These are phyloP conservation scores for Globisporangium ultimum DNA, from an alignment of 352 stramenopile genomes.

Conservation along the genomic window DNA sequence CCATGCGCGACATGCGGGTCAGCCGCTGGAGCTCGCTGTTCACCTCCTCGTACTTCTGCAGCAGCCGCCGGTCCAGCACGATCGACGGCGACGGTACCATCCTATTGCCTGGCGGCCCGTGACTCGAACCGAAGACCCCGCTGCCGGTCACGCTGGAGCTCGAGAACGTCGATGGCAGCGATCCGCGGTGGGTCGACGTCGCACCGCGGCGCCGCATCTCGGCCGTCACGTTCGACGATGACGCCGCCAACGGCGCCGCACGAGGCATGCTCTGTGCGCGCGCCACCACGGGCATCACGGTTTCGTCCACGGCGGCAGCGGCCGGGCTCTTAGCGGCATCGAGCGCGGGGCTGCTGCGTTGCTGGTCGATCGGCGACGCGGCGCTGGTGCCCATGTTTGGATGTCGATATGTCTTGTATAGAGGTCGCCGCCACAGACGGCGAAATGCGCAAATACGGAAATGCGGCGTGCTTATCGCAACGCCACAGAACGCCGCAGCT, in stretches of 20 bases:
- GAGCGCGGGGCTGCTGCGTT: not conserved
- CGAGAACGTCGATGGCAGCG: slow-evolving; percentile 12
- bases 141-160: not conserved
- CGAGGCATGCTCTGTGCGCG: not conserved
- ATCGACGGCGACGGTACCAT: slow-evolving; percentile 8
- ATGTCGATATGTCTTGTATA: not conserved
- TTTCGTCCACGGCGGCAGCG: not conserved
- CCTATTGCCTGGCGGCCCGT: not conserved
- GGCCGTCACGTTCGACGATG: slow-evolving; percentile 12
- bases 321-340: not conserved
- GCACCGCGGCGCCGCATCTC: slow-evolving; percentile 14
- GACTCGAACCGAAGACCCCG: slow-evolving; percentile 7
- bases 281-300: not conserved
- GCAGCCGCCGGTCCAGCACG: slow-evolving; percentile 57
- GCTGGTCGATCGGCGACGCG: not conserved
- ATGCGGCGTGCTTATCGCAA: no score
- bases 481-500: no score
- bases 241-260: slow-evolving; percentile 20
- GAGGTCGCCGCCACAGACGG: no score
- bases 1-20: slow-evolving; percentile 54
- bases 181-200: slow-evolving; percentile 11
- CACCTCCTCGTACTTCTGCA: slow-evolving; percentile 75
- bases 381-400: not conserved
- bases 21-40: slow-evolving; percentile 76
- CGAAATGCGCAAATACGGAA: no score